Evolutionary conservation across 768 basidiomycete genomes (phyloP).

Genomic region (Mycena latifolia): DNA sequence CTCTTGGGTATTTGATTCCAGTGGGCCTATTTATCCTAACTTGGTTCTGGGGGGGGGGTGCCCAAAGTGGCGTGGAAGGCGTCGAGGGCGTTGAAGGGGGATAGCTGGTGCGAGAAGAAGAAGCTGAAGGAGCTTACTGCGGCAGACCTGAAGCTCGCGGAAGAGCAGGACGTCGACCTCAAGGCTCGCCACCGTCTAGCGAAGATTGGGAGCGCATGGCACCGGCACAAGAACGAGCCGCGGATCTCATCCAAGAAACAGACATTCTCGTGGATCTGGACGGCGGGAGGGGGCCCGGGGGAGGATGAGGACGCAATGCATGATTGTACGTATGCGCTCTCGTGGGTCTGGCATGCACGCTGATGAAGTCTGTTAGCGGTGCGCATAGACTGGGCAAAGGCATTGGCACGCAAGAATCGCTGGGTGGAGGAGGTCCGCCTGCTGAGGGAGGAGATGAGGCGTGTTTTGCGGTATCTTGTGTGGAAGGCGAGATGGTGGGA

Average conservation of each 20-base stretch:
- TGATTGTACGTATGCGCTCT: constrained; percentile 10
- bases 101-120: no score
- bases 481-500: neutral
- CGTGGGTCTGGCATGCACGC: neutral
- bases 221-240: neutral
- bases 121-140: neutral
- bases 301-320: constrained; percentile 14
- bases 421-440: neutral
- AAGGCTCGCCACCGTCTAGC: constrained; percentile 6
- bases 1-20: no score
- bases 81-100: no score
- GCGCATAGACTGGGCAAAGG: neutral
- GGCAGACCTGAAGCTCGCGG: neutral
- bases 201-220: neutral
- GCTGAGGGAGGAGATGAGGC: neutral
- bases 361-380: neutral
- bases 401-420: neutral
- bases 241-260: neutral
- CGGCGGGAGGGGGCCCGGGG: constrained; percentile 5
- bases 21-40: no score
- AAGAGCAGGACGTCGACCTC: constrained; percentile 10
- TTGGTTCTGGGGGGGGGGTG: no score
- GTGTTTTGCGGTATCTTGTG: neutral
- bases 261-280: constrained; percentile 32
- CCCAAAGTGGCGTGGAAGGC: no score